Evolutionary conservation across 1,139 yeast genomes (phyloP), one percentile per base, ranked within the genome.

Genomic region (Zygoascus hellenicus): DNA sequence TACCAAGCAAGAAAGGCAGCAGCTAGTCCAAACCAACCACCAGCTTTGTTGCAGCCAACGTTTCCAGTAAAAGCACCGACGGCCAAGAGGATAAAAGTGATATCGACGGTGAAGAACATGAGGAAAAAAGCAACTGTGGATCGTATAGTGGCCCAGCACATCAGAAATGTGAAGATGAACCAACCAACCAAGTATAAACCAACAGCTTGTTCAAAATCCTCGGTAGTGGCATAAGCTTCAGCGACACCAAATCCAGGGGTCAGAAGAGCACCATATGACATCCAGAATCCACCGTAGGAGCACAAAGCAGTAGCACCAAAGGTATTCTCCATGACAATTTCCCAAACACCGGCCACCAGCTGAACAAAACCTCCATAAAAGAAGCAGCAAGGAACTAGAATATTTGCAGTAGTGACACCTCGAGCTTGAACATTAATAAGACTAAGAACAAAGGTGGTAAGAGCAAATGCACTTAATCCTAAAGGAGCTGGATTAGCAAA

Each of bases 401-500:
- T 72, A 54, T 75, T 72, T 31, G 82, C 74, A 26, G 67, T 66
- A 15, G 62, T 53, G 28, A 81, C 77, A 19, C 81, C 80, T 62
- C 80, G 76, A 11, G 87, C 86, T 29, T 74, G 73, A 6, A 76
- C 73, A 55, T 81, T 80, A 55, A 80, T 69, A 62, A 89, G 67
- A 3, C 92, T 81, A 39, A 88, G 72, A 10, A 87, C 86, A 65
- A 89, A 85, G 4, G 95, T 85, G 15, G 96, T 85, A 55, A 87
- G 71, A 7, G 95, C 95, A 62, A 89, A 88, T 4, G 87, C 95
- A 43, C 80, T 75, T 54, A 89, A 72, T 11, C 96, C 96, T 49
- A 89, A 72, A 2, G 96, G 96, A 43, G 94, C 87, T 40, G 96
- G 95, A 65, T 88, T 88, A 51, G 83, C 96, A 63, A 87, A 81